Evolutionary conservation across 306 rosid genomes (phyloP), one percentile per base, ranked within the genome.

Genomic region (Gleditsia sinensis): DNA sequence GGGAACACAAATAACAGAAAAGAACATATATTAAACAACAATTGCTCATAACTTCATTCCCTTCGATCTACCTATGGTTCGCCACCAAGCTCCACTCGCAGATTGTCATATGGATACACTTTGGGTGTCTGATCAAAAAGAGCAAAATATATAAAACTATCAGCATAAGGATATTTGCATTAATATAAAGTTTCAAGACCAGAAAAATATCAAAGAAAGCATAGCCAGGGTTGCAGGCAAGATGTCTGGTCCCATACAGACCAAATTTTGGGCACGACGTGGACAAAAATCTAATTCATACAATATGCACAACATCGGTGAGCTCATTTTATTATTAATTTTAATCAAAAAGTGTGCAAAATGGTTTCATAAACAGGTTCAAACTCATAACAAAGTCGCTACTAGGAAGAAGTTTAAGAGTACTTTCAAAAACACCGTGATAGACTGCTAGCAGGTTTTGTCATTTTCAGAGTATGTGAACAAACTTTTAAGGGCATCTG

Each of bases 51-150:
- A 49, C 53, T 58, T 53, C 55, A 51, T 58, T 45, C 67, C 58
- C 59, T 19, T 53, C 14, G 59, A 64, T 76, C 72, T 67, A 67
- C 61, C 81, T 88, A 86, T 3, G 97, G 96, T 64, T 93, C 94
- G 69, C 94, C 96, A 59, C 97, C 97, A 79, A 92, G 97, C 86
- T 92, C 97, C 81, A 88, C 96, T 65, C 91, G 80, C 27, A 95
- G 91, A 78, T 92, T 92, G 88, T 90, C 97, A 59, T 90, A 90
- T 0, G 98, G 99, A 79, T 90, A 90, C 34, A 92, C 97, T 83
- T 88, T 95, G 14, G 98, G 97, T 17, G 96, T 43, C 97, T 92
- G 87, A 12, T n/a, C 75, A 75, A 76, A n/a, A 8, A 46, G 51
- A 62, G 49, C 39, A 55, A 28, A 53, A 76, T 7, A 66, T 20